Evolutionary conservation across 345 rosid species (phyloP).

Genomic region (Trapa incisa): DNA sequence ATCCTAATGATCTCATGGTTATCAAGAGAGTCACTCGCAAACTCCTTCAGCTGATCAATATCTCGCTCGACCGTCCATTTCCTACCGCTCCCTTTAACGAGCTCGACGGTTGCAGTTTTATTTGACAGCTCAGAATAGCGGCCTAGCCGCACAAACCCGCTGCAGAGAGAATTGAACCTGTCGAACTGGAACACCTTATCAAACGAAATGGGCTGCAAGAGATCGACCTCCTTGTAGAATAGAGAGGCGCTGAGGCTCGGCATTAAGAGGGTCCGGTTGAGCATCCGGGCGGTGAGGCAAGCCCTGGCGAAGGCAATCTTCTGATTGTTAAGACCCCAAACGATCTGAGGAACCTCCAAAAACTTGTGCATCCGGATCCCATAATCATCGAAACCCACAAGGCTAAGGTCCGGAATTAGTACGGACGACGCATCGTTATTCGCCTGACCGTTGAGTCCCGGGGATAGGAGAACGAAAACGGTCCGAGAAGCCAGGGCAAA

Average conservation of each 20-base stretch:
- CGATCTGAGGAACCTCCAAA: conserved; percentile 85
- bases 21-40: conserved; percentile 28
- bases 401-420: conserved; percentile 11
- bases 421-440: conserved; percentile 12
- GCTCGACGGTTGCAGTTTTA: conserved; percentile 25
- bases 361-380: conserved; percentile 54
- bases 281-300: conserved; percentile 70
- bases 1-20: conserved; percentile 53
- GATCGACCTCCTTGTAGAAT: conserved; percentile 81
- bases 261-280: conserved; percentile 84
- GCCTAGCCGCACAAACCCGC: conserved; percentile 62
- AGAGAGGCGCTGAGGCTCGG: conserved; percentile 89
- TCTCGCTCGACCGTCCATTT: conserved; percentile 80
- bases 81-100: conserved; percentile 94
- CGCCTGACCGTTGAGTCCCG: conserved; percentile 5
- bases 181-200: conserved; percentile 68
- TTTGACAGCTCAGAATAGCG: conserved; percentile 43
- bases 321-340: conserved; percentile 96
- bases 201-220: conserved; percentile 64
- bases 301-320: conserved; percentile 97
- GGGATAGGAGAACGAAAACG: conserved; percentile 25
- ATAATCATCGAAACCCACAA: conserved; percentile 13
- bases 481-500: conserved; percentile 43
- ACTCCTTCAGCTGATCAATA: conserved; percentile 49
- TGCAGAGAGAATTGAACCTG: conserved; percentile 59